These are phyloP conservation scores for Apiospora pterosperma DNA, from an alignment of 2,329 filamentous ascomycete genomes.

Conservation along the genomic window DNA sequence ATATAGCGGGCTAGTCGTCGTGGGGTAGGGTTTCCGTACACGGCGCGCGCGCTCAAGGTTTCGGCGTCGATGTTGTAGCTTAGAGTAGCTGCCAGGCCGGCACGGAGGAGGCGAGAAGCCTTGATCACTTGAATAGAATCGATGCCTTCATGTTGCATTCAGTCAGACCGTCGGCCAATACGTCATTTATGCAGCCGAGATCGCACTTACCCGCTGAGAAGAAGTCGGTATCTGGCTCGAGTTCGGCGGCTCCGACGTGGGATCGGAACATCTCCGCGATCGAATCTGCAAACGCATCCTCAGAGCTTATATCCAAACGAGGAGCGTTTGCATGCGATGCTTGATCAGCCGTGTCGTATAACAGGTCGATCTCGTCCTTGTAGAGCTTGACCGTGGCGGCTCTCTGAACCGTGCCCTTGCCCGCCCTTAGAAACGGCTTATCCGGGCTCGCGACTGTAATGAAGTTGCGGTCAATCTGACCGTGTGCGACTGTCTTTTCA, in stretches of 20 bases:
- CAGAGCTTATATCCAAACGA: slow-evolving; percentile 25
- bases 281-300: slow-evolving; percentile 24
- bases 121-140: slow-evolving; percentile 41
- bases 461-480: slow-evolving; percentile 38
- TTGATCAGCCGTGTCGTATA: slow-evolving; percentile 30
- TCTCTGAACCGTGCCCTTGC: slow-evolving; percentile 46
- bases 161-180: not conserved
- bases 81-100: slow-evolving; percentile 26
- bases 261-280: slow-evolving; percentile 27
- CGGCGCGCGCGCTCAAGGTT: slow-evolving; percentile 33
- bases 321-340: slow-evolving; percentile 17
- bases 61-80: slow-evolving; percentile 30
- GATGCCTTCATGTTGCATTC: slow-evolving; percentile 12
- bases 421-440: slow-evolving; percentile 40
- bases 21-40: slow-evolving; percentile 37
- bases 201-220: slow-evolving; percentile 24
- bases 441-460: slow-evolving; percentile 34
- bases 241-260: slow-evolving; percentile 20
- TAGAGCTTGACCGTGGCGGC: slow-evolving; percentile 36
- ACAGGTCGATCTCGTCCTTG: slow-evolving; percentile 36
- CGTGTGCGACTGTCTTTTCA: slow-evolving; percentile 40
- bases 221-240: slow-evolving; percentile 33
- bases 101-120: slow-evolving; percentile 32
- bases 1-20: slow-evolving; percentile 31
- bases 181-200: not conserved